Evolutionary conservation across 768 basidiomycete genomes (phyloP).

Genomic region (Kwoniella dendrophila): DNA sequence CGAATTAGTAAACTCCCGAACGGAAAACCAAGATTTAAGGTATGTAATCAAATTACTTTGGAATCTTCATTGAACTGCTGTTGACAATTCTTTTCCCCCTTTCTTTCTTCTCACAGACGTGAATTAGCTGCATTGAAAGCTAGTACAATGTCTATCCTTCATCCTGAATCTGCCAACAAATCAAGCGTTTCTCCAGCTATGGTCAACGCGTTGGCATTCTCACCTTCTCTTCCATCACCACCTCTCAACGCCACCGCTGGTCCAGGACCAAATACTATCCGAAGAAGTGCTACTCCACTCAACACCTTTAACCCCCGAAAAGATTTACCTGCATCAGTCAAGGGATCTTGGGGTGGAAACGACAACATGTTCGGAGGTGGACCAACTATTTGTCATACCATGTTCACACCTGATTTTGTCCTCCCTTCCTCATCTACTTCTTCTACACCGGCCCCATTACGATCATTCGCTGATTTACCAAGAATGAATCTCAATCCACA

Average conservation of each 20-base stretch:
- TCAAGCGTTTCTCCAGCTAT: constrained; percentile 32
- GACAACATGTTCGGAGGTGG: constrained; percentile 57
- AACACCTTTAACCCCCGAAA: constrained; percentile 55
- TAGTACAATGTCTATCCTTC: constrained; percentile 48
- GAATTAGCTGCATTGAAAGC: constrained; percentile 58
- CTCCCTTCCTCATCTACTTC: constrained; percentile 40
- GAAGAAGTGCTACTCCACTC: constrained; percentile 26
- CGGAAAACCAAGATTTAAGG: constrained; percentile 76
- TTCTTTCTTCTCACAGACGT: constrained; percentile 38
- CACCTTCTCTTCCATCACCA: constrained; percentile 19
- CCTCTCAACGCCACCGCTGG: constrained; percentile 27
- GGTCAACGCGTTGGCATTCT: constrained; percentile 30
- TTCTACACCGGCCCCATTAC: constrained; percentile 25
- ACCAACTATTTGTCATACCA: constrained; percentile 82
- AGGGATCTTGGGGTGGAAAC: constrained; percentile 74
- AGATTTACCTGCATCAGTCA: constrained; percentile 53
- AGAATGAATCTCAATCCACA: constrained; percentile 81
- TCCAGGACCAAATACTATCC: constrained; percentile 34
- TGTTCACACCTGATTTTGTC: constrained; percentile 73
- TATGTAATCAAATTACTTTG: constrained; percentile 35
- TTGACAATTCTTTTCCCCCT: constrained; percentile 7
- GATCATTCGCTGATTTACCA: constrained; percentile 55
- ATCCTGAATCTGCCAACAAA: constrained; percentile 39
- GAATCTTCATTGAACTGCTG: neutral
- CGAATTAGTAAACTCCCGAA: constrained; percentile 75